Evolutionary conservation across 2,329 filamentous ascomycete species (phyloP).

Genomic region (Pseudopyricularia javanii): DNA sequence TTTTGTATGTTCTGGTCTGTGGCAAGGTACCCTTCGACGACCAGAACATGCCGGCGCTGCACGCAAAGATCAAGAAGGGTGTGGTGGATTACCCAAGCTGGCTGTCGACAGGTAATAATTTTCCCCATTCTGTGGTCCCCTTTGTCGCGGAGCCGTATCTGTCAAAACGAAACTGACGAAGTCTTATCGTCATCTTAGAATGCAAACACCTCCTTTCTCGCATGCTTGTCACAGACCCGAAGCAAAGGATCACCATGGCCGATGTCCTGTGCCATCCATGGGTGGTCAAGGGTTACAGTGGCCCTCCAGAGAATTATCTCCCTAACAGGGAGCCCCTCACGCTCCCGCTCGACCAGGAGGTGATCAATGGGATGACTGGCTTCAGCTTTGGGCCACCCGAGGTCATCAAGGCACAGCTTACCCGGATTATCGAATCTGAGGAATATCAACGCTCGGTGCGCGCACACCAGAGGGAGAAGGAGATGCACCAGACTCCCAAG

Average conservation of each 20-base stretch:
- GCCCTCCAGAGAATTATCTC: conserved; percentile 79
- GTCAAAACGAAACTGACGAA: background rate
- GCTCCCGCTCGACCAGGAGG: conserved; percentile 68
- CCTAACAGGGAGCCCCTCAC: conserved; percentile 75
- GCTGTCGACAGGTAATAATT: conserved; percentile 67
- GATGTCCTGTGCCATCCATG: conserved; percentile 94
- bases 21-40: conserved; percentile 98
- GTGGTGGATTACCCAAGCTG: conserved; percentile 91
- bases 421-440: conserved; percentile 78
- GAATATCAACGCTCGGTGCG: conserved; percentile 84
- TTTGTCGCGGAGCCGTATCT: background rate
- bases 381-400: conserved; percentile 93
- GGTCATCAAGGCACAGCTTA: conserved; percentile 69
- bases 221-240: conserved; percentile 93
- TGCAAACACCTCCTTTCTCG: conserved; percentile 85
- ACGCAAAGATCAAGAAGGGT: conserved; percentile 98
- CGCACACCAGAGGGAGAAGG: conserved; percentile 55
- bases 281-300: conserved; percentile 86
- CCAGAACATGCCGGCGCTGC: conserved; percentile 95
- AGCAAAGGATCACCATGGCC: conserved; percentile 69
- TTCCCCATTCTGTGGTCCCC: background rate
- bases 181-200: conserved; percentile 40
- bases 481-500: conserved; percentile 39
- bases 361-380: conserved; percentile 89
- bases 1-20: conserved; percentile 91